Evolutionary conservation across 352 stramenopile species (phyloP), one percentile per base, ranked within the genome.

Genomic region (Globisporangium nunn): DNA sequence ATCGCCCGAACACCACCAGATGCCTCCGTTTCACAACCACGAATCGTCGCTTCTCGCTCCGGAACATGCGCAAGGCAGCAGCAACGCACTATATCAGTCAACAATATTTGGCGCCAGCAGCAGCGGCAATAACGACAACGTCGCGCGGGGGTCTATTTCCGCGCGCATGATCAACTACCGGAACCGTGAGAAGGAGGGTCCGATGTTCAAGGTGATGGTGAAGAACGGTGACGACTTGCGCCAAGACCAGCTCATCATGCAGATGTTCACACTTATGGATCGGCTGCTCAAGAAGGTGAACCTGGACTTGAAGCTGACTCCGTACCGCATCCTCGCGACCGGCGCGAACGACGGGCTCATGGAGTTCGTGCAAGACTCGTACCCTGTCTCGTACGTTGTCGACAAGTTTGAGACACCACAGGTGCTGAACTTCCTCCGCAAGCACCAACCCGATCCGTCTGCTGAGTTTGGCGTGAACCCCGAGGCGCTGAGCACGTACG

Each of bases 231-330:
- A 99, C 75, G 98, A 99, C 75, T 70, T 99, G 48, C 83, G 97
- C 7, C 98, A 99, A 78, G 98, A 99, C 75, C 97, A 99, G 73
- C 80, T 99, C 52, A 97, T 99, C 53, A 98, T 99, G 68, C 98
- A 99, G 79, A 98, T 99, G 91, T 98, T 99, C 57, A 96, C 97
- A 53, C 75, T 99, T 31, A 99, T 99, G 96, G 97, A 99, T 68
- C 84, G 95, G 6, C 70, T 99, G 35, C 76, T 99, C 40, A 99
- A 99, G 75, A 93, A 98, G 44, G 96, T 98, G 18, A 99, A 98
- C 56, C 64, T 99, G 47, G 96, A 99, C 66, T 75, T 99, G 17
- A 88, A 97, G 63, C 75, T 99, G 39, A 98, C 89, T 2, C 96
- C 97, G 18, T 99, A 99, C 68, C 78, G 85, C 8, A 92, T 96